Conservation (phyloP, 768 basidiomycete species). For the Suillus paluster region DNA sequence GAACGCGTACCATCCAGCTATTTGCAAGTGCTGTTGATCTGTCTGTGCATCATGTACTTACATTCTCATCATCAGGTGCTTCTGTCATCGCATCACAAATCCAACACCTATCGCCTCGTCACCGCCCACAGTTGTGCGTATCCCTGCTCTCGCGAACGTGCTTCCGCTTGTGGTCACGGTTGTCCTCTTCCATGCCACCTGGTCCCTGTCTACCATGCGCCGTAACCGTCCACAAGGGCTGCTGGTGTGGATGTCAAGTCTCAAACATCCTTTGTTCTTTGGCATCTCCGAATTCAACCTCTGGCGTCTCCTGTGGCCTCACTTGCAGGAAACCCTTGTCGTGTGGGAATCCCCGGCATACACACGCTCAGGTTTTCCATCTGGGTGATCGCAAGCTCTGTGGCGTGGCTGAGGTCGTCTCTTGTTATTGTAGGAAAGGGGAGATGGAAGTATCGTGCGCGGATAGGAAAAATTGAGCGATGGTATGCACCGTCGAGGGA, state of each 20-base stretch:
- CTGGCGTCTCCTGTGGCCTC: constrained; percentile 39
- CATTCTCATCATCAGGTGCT: constrained; percentile 59
- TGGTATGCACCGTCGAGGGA: constrained; percentile 35
- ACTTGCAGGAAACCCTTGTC: constrained; percentile 49
- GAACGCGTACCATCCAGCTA: constrained; percentile 66
- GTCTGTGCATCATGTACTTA: constrained; percentile 13
- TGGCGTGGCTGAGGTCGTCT: constrained; percentile 50
- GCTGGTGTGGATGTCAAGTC: constrained; percentile 74
- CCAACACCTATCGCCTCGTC: constrained; percentile 72
- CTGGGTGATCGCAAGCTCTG: constrained; percentile 75
- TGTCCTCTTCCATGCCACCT: constrained; percentile 91
- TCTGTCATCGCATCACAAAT: constrained; percentile 76
- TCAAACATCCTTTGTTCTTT: constrained; percentile 61
- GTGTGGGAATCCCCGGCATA: constrained; percentile 70
- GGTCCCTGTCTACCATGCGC: constrained; percentile 96
- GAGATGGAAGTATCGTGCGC: constrained; percentile 67
- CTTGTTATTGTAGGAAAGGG: constrained; percentile 84
- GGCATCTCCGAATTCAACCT: constrained; percentile 7
- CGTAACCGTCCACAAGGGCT: constrained; percentile 74
- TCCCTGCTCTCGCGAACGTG: constrained; percentile 63
- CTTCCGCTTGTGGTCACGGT: constrained; percentile 69
- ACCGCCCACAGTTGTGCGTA: constrained; percentile 81
- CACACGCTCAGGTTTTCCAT: constrained; percentile 74
- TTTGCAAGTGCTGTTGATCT: constrained; percentile 47
- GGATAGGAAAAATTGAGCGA: constrained; percentile 51